A percentile compares a stretch with the other conserved stretches of the same genome.
Conservation (phyloP, 1,139 yeast species). For the Lodderomyces metapsilosis region DNA sequence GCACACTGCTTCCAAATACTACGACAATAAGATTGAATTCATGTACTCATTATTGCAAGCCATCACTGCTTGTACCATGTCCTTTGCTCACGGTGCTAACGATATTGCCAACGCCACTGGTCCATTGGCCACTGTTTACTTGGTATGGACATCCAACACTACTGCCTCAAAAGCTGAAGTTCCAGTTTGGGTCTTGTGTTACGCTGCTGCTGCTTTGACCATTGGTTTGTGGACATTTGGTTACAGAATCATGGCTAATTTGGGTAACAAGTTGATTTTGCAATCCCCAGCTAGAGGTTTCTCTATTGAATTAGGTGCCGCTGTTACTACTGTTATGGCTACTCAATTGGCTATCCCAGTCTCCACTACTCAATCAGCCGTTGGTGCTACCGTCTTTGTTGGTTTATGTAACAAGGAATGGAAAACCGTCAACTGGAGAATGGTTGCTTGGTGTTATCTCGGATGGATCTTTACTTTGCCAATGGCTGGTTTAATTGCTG, state of each 20-base stretch:
- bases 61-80: constrained; percentile 75
- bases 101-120: constrained; percentile 81
- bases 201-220: constrained; percentile 66
- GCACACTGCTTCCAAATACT: constrained; percentile 61
- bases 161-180: constrained; percentile 52
- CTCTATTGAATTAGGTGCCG: constrained; percentile 76
- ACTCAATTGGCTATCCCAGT: constrained; percentile 71
- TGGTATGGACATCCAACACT: constrained; percentile 57
- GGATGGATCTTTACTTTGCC: constrained; percentile 80
- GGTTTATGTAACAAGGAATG: constrained; percentile 69
- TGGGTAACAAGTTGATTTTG: constrained; percentile 73
- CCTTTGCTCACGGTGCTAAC: constrained; percentile 81
- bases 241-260: constrained; percentile 65
- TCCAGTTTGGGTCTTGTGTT: constrained; percentile 71
- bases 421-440: constrained; percentile 74
- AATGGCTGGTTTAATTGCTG: constrained; percentile 71
- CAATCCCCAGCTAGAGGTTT: constrained; percentile 85
- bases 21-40: constrained; percentile 71
- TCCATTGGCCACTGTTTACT: constrained; percentile 66
- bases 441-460: constrained; percentile 67
- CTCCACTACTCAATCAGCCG: constrained; percentile 79
- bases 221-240: constrained; percentile 75
- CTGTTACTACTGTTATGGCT: constrained; percentile 73
- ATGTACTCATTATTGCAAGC: constrained; percentile 70
- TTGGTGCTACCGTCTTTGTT: constrained; percentile 75